Evolutionary conservation across 2,329 filamentous ascomycete species (phyloP).

Genomic region (Botrytis aclada): DNA sequence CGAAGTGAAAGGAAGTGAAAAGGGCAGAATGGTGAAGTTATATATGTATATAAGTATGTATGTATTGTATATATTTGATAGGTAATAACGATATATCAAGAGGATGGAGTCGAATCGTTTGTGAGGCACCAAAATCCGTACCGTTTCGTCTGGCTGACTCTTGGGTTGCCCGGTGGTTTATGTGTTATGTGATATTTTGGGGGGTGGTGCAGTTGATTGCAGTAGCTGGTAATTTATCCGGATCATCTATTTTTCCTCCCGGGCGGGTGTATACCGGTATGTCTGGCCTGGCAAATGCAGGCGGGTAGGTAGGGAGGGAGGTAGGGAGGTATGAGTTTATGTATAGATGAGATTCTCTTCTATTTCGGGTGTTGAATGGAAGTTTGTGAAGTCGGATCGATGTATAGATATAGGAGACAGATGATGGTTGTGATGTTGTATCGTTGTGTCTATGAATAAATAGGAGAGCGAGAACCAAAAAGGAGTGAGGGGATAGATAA

Average conservation of each 20-base stretch:
- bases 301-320: background rate
- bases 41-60: background rate
- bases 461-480: background rate
- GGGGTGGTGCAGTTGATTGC: background rate
- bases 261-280: background rate
- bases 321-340: background rate
- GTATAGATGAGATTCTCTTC: background rate
- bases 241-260: conserved; percentile 11
- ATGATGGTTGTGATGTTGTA: background rate
- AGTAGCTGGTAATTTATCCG: background rate
- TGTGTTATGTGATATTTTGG: background rate
- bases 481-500: background rate
- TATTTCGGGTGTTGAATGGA: background rate
- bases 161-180: background rate
- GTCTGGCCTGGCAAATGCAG: background rate
- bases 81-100: background rate
- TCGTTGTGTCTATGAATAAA: background rate
- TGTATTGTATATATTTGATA: background rate
- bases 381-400: background rate
- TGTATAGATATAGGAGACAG: background rate
- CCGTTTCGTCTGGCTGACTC: background rate
- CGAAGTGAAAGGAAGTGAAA: background rate
- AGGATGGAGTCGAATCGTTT: background rate
- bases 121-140: background rate
- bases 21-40: background rate